phyloP scores from a whole-genome alignment of 345 rosid genomes.

The Gossypium turneri region DNA sequence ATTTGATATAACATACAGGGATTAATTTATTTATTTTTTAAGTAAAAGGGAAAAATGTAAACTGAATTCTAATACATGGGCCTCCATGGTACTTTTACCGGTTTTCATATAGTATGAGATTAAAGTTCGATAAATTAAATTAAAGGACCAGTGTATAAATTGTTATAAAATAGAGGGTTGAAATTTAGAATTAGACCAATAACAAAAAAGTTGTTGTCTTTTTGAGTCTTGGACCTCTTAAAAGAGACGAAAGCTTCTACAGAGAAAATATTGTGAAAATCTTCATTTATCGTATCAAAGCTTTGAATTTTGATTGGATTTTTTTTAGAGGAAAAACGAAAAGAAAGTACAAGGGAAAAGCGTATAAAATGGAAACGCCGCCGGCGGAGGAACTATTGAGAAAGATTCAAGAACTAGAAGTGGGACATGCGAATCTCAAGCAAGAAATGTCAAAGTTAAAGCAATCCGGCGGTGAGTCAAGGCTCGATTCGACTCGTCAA shows the following conservation, averaged over 20 bases:
- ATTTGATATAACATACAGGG: accelerated
- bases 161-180: background rate
- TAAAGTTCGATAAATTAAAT: no score
- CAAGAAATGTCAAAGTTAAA: constrained; percentile 76
- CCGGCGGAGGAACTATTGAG: constrained; percentile 69
- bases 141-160: background rate
- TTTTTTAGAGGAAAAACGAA: no score
- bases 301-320: background rate
- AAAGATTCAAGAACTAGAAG: constrained; percentile 89
- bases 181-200: background rate
- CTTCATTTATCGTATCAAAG: constrained; percentile 7
- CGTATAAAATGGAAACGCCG: constrained; percentile 48
- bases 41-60: no score
- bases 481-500: constrained; percentile 29
- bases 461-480: constrained; percentile 33
- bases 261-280: background rate
- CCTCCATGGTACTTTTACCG: accelerated
- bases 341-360: background rate
- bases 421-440: constrained; percentile 74
- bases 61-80: no score
- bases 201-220: background rate
- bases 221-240: background rate
- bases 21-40: no score
- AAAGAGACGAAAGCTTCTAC: background rate
- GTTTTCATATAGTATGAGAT: no score